phyloP scores from a whole-genome alignment of 1,284 basidiomycete species.

The Apiotrichum laibachii region DNA sequence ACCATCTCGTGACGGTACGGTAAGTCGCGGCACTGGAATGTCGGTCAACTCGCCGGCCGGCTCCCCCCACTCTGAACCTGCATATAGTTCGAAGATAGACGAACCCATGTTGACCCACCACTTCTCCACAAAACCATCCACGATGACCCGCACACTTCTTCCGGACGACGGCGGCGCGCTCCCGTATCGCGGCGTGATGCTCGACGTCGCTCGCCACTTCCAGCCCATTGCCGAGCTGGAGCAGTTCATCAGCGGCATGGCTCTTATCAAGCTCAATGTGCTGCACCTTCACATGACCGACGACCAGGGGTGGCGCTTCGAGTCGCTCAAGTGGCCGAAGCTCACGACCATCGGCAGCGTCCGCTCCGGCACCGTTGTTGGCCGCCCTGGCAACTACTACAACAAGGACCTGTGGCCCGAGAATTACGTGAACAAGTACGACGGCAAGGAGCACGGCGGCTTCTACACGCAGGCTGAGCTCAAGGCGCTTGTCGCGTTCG shows the following conservation, averaged over 20 bases:
- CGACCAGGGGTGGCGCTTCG: conserved; percentile 28
- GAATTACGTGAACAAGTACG: conserved; percentile 18
- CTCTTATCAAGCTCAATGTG: conserved; percentile 19
- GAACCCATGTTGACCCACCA: too few relatives aligned
- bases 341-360: conserved; percentile 13
- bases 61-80: too few relatives aligned
- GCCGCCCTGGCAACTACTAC: conserved; percentile 11
- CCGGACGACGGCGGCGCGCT: conserved; percentile 16
- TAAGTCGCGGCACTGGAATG: too few relatives aligned
- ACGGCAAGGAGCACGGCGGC: conserved; percentile 18
- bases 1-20: too few relatives aligned
- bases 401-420: conserved; percentile 21
- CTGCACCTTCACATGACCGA: conserved; percentile 25
- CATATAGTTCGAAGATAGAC: too few relatives aligned
- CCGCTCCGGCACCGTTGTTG: conserved; percentile 16
- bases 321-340: conserved; percentile 21
- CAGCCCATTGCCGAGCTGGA: conserved; percentile 11
- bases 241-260: conserved; percentile 17
- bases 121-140: too few relatives aligned
- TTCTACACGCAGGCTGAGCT: conserved; percentile 24
- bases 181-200: conserved; percentile 20
- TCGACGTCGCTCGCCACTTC: conserved; percentile 20
- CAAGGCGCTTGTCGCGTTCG: conserved; percentile 13
- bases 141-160: conserved; percentile 5
- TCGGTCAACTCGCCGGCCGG: too few relatives aligned